These are phyloP conservation scores for Triticum dicoccoides DNA, from an alignment of 176 grass and related monocot species.

Conservation along the genomic window DNA sequence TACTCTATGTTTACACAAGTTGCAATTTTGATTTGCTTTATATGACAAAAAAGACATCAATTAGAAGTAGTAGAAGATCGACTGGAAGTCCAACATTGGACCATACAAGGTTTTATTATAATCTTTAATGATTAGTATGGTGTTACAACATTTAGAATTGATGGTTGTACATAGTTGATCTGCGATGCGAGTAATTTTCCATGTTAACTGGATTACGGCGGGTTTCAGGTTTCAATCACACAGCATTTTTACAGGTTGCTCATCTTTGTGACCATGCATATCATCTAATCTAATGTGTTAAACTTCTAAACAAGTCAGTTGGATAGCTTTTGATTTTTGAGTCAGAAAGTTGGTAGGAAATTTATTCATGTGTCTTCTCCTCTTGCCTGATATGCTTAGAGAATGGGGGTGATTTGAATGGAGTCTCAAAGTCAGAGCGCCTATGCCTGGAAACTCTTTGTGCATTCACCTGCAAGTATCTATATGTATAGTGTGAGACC, in stretches of 20 bases:
- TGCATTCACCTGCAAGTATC: neutral
- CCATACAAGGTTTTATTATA: neutral
- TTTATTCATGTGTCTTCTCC: conserved; percentile 7
- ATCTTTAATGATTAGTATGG: neutral
- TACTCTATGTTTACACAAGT: neutral
- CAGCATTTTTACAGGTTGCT: conserved; percentile 31
- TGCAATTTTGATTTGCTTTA: neutral
- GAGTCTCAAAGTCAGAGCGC: neutral
- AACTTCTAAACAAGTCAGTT: conserved; percentile 9
- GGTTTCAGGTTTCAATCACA: neutral
- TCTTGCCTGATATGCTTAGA: conserved; percentile 28
- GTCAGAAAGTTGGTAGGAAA: conserved; percentile 26
- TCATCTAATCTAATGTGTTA: conserved; percentile 1
- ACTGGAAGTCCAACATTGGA: neutral
- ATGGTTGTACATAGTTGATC: neutral
- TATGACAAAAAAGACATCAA: neutral
- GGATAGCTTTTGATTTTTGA: neutral
- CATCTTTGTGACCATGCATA: neutral
- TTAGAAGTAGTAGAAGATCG: neutral
- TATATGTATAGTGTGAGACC: neutral
- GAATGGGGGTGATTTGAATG: neutral
- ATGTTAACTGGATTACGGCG: neutral
- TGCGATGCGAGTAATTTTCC: neutral
- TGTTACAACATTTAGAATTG: neutral
- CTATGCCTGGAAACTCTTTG: neutral